These are phyloP conservation scores for Tylopilus subfusipes DNA, from an alignment of 768 basidiomycete genomes.

Conservation along the genomic window DNA sequence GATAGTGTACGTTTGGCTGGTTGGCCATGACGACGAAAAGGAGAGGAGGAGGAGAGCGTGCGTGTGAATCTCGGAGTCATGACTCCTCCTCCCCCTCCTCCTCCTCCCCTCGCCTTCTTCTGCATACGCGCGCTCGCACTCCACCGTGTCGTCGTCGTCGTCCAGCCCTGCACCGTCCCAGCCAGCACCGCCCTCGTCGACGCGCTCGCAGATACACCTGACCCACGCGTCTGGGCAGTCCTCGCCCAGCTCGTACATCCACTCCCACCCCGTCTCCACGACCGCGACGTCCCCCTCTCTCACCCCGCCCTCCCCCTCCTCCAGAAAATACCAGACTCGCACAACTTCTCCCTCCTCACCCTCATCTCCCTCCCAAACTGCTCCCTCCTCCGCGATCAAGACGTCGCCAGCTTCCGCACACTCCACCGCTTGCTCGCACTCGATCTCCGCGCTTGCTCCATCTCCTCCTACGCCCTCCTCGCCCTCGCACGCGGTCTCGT, in stretches of 20 bases:
- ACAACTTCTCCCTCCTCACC: constrained; percentile 61
- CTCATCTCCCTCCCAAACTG: constrained; percentile 58
- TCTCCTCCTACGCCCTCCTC: constrained; percentile 53
- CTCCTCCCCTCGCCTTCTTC: constrained; percentile 52
- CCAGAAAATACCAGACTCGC: constrained; percentile 51
- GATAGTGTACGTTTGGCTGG: constrained; percentile 38
- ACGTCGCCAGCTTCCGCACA: constrained; percentile 44
- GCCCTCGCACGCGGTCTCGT: constrained; percentile 48
- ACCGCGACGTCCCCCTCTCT: constrained; percentile 47
- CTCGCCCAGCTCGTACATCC: constrained; percentile 56
- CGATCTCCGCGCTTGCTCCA: constrained; percentile 53
- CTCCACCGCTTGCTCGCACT: constrained; percentile 58
- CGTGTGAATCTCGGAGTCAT: constrained; percentile 16
- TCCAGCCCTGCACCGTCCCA: constrained; percentile 39
- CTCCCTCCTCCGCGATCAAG: constrained; percentile 54
- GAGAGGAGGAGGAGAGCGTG: constrained; percentile 15
- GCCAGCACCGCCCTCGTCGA: constrained; percentile 42
- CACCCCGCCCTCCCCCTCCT: constrained; percentile 54
- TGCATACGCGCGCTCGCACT: constrained; percentile 48
- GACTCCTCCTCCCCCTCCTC: constrained; percentile 51
- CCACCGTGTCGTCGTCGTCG: constrained; percentile 35
- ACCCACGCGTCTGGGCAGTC: constrained; percentile 62
- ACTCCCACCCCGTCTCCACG: constrained; percentile 40
- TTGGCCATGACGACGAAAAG: constrained; percentile 35
- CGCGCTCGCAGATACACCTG: constrained; percentile 33